A percentile compares a stretch with the other conserved stretches of the same genome.
Conservation (phyloP, 2,329 filamentous ascomycete species). For the Epichloe bromicola region DNA sequence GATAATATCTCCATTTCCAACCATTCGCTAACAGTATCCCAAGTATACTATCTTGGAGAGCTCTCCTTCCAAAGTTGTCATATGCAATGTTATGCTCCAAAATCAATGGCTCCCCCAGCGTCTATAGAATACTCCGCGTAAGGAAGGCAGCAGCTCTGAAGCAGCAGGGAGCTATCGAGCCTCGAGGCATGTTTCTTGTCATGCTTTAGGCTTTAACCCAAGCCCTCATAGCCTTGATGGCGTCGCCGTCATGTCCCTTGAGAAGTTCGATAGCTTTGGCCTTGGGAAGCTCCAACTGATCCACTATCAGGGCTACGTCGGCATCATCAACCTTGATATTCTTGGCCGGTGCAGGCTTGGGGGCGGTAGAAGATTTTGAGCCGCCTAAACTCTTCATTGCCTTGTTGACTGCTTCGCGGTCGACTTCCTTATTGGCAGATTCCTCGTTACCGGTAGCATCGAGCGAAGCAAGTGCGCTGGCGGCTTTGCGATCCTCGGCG, state of each 20-base stretch:
- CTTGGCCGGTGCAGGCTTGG: conserved; percentile 29
- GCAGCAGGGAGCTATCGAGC: background rate
- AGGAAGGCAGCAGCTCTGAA: background rate
- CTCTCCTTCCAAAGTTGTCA: background rate
- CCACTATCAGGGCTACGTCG: conserved; percentile 58
- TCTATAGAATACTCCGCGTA: background rate
- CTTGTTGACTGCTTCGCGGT: conserved; percentile 56
- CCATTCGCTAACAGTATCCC: background rate
- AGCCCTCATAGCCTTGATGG: conserved; percentile 51
- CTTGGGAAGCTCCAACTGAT: conserved; percentile 61
- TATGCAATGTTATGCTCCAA: background rate
- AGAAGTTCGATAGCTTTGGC: conserved; percentile 62
- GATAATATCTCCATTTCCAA: background rate
- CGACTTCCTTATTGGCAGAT: conserved; percentile 40
- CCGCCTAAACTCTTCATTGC: conserved; percentile 52
- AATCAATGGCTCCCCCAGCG: too few species aligned
- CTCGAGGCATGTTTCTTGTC: background rate
- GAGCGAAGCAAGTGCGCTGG: conserved; percentile 58
- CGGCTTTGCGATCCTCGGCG: conserved; percentile 66
- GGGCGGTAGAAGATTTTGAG: conserved; percentile 14
- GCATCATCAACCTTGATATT: conserved; percentile 62
- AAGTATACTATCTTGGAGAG: too few species aligned
- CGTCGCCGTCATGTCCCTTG: conserved; percentile 57
- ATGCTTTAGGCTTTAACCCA: conserved; percentile 24
- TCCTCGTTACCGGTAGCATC: conserved; percentile 36